Conservation (phyloP, 352 stramenopile genomes). For the Globisporangium spinosum region DNA sequence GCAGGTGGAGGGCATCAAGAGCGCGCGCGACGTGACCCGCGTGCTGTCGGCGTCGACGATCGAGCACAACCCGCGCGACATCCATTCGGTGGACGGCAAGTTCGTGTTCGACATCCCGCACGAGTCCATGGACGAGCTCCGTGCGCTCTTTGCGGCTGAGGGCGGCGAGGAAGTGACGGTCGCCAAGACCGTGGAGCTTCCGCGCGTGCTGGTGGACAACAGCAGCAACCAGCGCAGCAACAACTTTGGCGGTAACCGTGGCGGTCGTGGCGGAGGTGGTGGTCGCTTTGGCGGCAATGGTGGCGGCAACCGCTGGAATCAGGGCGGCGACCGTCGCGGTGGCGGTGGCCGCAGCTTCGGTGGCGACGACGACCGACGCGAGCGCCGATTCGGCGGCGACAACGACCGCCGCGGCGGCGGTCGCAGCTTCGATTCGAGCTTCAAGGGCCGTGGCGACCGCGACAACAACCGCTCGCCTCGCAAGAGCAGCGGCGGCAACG, state of each 20-base stretch:
- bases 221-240: constrained; percentile 21
- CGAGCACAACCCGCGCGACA: constrained; percentile 36
- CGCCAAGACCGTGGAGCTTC: constrained; percentile 46
- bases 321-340: constrained; percentile 19
- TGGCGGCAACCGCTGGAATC: constrained; percentile 21
- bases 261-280: constrained; percentile 23
- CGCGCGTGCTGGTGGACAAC: constrained; percentile 47
- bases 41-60: constrained; percentile 40
- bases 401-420: constrained; percentile 26
- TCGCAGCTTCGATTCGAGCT: constrained; percentile 33
- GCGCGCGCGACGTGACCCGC: constrained; percentile 45
- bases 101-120: constrained; percentile 70
- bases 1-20: constrained; percentile 43
- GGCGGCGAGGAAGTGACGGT: constrained; percentile 36
- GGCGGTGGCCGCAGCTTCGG: constrained; percentile 26
- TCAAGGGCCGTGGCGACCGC: constrained; percentile 28
- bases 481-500: constrained; percentile 18
- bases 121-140: constrained; percentile 41
- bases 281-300: constrained; percentile 32
- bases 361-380: constrained; percentile 25
- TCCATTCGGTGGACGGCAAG: constrained; percentile 58
- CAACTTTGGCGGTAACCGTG: constrained; percentile 22
- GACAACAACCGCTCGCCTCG: constrained; percentile 20
- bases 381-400: constrained; percentile 6
- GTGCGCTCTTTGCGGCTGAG: constrained; percentile 33